Evolutionary conservation across 2,329 filamentous ascomycete species (phyloP).

Genomic region (Paecilomyces sp.): DNA sequence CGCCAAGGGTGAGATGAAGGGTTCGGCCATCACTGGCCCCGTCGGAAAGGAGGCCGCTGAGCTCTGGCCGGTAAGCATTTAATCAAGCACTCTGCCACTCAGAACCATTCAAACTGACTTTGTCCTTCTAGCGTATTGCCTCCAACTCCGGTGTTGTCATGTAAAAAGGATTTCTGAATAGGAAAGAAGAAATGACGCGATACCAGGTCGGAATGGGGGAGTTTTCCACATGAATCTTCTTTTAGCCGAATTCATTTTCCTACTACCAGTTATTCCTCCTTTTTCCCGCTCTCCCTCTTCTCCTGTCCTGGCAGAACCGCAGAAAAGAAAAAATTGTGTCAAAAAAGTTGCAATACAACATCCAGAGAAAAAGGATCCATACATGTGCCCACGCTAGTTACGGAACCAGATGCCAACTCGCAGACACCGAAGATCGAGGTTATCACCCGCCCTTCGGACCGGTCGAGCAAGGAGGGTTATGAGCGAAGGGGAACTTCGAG

Average conservation of each 20-base stretch:
- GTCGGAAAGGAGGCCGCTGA: constrained; percentile 99
- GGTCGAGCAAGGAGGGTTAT: not conserved
- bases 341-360: not conserved
- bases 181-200: constrained; percentile 1
- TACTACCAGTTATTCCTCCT: not conserved
- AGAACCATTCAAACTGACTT: constrained; percentile 24
- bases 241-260: constrained; percentile 2
- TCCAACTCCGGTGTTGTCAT: constrained; percentile 99
- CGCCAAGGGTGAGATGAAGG: constrained; percentile 99
- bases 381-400: not conserved
- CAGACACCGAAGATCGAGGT: not conserved
- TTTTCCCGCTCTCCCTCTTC: not conserved
- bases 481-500: not conserved
- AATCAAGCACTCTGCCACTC: not conserved
- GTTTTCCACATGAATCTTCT: constrained; percentile 1
- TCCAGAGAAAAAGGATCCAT: not conserved
- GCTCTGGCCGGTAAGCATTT: constrained; percentile 82
- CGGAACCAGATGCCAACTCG: not conserved
- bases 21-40: constrained; percentile 96
- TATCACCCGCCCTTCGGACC: not conserved
- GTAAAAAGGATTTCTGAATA: constrained; percentile 50
- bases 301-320: not conserved
- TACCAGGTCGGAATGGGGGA: not conserved
- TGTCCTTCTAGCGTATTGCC: constrained; percentile 73
- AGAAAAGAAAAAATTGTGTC: not conserved